Base-by-base conservation (phyloP, 768 basidiomycete species). In the Exsudoporus frostii region DNA sequence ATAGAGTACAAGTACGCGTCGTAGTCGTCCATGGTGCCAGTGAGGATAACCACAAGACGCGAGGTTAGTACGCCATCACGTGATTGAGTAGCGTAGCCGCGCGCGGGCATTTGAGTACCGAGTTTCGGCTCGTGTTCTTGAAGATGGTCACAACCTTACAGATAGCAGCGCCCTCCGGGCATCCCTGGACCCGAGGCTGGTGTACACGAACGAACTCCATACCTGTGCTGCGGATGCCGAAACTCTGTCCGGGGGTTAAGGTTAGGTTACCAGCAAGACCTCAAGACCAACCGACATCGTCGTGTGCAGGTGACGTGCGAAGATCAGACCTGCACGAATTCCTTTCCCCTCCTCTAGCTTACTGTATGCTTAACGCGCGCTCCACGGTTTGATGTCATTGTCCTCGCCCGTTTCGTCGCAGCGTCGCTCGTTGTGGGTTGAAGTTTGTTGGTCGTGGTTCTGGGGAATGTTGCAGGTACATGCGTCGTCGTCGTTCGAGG, bases 1-100 rank as follows among this genome's bases (percentile, higher is more conserved):
- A 66, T 54, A 3, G 64, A 63, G 46, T 56, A 57, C 36, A 66
- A 39, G 32, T 41, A 56, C 46, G 58, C 64, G 37, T 65, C 64
- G 54, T 60, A 65, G 52, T 66, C 57, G 50, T 63, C 58, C 61
- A 66, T 66, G 44, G 8, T 38, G 45, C n/a, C n/a, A n/a, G 20
- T 25, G 14, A 25, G 4, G 24, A 4, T 7, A 17, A 37, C 19
- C 19, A 25, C 41, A 30, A 24, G 50, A 51, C 53, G 51, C 62
- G 62, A 27, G 10, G 7, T 11, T 1, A 20, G 40, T 15, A 33
- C 32, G 29, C n/a, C 20, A 11, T 52, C 53, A 54, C 53, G 53
- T 52, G 53, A 51, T 14, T 10, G 19, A 27, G 9, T 27, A 27
- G 1, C 27, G 8, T 27, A 27, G 27, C 27, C 27, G 8, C 27